A percentile compares a stretch with the other conserved stretches of the same genome.
Conservation (phyloP, 345 rosid species). For the Lepidium aucheri region DNA sequence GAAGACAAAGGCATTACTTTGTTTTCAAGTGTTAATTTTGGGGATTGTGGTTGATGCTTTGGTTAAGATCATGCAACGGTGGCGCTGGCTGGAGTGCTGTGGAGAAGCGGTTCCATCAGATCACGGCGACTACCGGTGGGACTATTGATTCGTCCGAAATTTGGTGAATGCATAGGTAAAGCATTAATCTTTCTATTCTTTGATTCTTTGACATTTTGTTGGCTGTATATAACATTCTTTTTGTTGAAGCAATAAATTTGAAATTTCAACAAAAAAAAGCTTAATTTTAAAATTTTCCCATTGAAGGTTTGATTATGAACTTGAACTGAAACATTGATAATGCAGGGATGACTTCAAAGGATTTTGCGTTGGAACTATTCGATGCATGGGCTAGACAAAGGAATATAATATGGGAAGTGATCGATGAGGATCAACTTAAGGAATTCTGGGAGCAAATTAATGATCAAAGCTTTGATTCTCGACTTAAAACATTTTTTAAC, state of each 20-base stretch:
- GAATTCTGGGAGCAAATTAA: slow-evolving; percentile 80
- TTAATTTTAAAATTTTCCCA: not conserved
- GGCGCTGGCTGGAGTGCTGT: slow-evolving; percentile 65
- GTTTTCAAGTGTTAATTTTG: too few species aligned
- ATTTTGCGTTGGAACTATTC: slow-evolving; percentile 61
- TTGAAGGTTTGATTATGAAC: not conserved
- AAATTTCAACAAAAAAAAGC: too few species aligned
- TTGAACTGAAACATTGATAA: not conserved
- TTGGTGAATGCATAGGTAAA: slow-evolving; percentile 66
- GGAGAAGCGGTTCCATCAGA: slow-evolving; percentile 53
- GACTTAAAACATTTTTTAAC: slow-evolving; percentile 73
- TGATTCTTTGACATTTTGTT: too few species aligned
- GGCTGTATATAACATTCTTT: too few species aligned
- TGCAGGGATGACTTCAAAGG: slow-evolving; percentile 70
- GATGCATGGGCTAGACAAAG: slow-evolving; percentile 55
- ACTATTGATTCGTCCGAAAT: slow-evolving; percentile 34
- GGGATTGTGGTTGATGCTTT: too few species aligned
- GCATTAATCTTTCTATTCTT: too few species aligned
- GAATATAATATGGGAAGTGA: slow-evolving; percentile 42
- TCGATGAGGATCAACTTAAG: slow-evolving; percentile 37
- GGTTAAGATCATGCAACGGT: too few species aligned
- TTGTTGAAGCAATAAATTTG: too few species aligned
- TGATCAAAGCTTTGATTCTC: slow-evolving; percentile 64
- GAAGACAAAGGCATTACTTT: too few species aligned
- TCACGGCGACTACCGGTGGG: slow-evolving; percentile 45